phyloP scores from a whole-genome alignment of 2,329 filamentous ascomycete genomes.

The Alternaria solani region DNA sequence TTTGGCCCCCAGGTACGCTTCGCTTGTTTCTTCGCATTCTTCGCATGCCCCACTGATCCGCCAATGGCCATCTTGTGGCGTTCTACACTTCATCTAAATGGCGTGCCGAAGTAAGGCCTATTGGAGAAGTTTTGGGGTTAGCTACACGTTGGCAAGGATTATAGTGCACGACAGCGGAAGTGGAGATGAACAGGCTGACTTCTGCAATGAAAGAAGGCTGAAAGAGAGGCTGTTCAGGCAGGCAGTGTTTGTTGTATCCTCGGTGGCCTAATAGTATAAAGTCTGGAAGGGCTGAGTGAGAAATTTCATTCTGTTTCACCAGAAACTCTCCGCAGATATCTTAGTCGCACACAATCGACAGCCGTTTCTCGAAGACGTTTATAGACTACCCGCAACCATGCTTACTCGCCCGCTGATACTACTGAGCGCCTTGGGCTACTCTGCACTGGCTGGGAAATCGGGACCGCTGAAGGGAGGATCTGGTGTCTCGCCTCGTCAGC shows the following conservation, averaged over 20 bases:
- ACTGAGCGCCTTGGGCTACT: background rate
- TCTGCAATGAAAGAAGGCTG: background rate
- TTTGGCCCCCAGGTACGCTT: slow-evolving; percentile 5
- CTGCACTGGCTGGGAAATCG: background rate
- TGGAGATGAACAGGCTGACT: slow-evolving; percentile 1
- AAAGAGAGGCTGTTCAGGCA: background rate
- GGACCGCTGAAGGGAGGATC: background rate
- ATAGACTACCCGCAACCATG: background rate
- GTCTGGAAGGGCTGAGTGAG: background rate
- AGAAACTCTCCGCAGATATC: background rate
- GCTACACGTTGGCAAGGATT: background rate
- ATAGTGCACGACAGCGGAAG: background rate
- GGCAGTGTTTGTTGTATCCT: background rate
- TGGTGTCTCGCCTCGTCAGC: slow-evolving; percentile 2
- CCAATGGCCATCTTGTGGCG: background rate
- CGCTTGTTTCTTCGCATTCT: slow-evolving; percentile 1
- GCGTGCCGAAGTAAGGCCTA: background rate
- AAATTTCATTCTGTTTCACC: background rate
- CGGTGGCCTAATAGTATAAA: background rate
- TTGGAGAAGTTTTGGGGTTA: background rate
- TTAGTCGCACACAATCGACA: background rate
- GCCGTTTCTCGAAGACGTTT: background rate
- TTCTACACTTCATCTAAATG: background rate
- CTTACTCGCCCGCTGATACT: background rate
- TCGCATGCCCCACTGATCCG: background rate